Conservation (phyloP, 257 asterid genomes). For the Leptodermis oblonga region DNA sequence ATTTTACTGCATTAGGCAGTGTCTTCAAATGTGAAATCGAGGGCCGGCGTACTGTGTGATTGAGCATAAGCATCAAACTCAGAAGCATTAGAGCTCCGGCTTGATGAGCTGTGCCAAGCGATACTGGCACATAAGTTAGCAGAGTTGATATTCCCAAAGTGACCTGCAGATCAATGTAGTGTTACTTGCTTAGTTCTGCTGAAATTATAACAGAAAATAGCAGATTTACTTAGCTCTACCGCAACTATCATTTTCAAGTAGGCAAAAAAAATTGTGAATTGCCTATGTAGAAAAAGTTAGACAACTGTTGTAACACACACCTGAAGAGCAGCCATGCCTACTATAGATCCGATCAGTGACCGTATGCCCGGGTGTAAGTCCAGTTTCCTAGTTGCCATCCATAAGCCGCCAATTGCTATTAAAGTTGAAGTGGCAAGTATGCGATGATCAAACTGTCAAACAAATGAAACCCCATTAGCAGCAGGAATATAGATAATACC, state of each 20-base stretch:
- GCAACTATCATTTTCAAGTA: neutral
- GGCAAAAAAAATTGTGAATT: too few species aligned
- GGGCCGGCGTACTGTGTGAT: slow-evolving; percentile 83
- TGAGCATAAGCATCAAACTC: slow-evolving; percentile 74
- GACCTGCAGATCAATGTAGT: slow-evolving; percentile 38
- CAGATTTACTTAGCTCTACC: neutral
- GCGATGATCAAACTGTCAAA: slow-evolving; percentile 78
- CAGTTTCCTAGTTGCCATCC: slow-evolving; percentile 68
- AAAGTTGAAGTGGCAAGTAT: slow-evolving; percentile 88
- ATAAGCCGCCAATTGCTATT: slow-evolving; percentile 61
- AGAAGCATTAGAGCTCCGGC: slow-evolving; percentile 96
- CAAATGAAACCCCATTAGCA: neutral
- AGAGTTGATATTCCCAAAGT: slow-evolving; percentile 80
- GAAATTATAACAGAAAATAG: too few species aligned
- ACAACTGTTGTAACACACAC: slow-evolving; percentile 27
- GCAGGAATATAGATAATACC: neutral
- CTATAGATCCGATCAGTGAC: slow-evolving; percentile 58
- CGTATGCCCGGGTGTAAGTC: slow-evolving; percentile 81
- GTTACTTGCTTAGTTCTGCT: neutral
- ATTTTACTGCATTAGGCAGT: slow-evolving; percentile 55
- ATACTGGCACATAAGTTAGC: slow-evolving; percentile 74
- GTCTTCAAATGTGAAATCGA: slow-evolving; percentile 65
- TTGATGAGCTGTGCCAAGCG: slow-evolving; percentile 86
- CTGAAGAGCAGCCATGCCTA: slow-evolving; percentile 93
- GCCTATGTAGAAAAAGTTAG: neutral